Conservation (phyloP, 192 early-diverging fungal species). For the Martensiomyces pterosporus region DNA sequence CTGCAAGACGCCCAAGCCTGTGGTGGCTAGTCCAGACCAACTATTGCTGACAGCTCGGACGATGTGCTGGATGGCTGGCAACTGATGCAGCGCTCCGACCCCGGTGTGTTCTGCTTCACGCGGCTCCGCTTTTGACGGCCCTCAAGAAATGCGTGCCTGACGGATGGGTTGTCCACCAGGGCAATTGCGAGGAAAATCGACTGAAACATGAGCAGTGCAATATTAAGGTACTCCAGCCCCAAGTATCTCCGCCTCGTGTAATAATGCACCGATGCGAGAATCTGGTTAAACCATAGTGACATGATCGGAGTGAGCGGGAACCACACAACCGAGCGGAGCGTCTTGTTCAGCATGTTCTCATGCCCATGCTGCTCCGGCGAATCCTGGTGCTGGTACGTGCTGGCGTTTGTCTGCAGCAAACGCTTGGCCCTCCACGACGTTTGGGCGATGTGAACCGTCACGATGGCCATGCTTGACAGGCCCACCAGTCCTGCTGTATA, state of each 20-base stretch:
- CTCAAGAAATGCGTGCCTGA: too few relatives aligned
- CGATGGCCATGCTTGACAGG: slow-evolving; percentile 8
- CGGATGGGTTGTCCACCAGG: slow-evolving; percentile 32
- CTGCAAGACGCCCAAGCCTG: too few relatives aligned
- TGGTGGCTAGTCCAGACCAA: too few relatives aligned
- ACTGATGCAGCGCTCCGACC: too few relatives aligned
- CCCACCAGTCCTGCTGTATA: slow-evolving; percentile 31
- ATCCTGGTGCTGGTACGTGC: too few relatives aligned
- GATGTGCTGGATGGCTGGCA: too few relatives aligned
- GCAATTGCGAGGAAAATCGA: slow-evolving; percentile 30
- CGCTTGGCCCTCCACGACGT: slow-evolving; percentile 10
- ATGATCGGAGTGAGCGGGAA: slow-evolving; percentile 33
- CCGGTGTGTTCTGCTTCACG: too few relatives aligned
- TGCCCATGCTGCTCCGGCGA: background rate
- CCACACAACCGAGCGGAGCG: slow-evolving; percentile 33
- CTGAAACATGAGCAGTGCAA: slow-evolving; percentile 22
- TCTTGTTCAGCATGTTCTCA: slow-evolving; percentile 17
- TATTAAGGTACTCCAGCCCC: slow-evolving; percentile 24
- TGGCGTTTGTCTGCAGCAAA: too few relatives aligned
- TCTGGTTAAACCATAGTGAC: slow-evolving; percentile 35
- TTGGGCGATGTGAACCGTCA: slow-evolving; percentile 15
- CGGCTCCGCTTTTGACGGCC: too few relatives aligned
- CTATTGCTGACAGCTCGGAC: too few relatives aligned
- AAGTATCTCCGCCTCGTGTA: slow-evolving; percentile 14
- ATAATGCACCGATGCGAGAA: slow-evolving; percentile 16